Evolutionary conservation across 2,329 filamentous ascomycete genomes (phyloP), one percentile per base, ranked within the genome.

Genomic region (Aspergillus brasiliensis): DNA sequence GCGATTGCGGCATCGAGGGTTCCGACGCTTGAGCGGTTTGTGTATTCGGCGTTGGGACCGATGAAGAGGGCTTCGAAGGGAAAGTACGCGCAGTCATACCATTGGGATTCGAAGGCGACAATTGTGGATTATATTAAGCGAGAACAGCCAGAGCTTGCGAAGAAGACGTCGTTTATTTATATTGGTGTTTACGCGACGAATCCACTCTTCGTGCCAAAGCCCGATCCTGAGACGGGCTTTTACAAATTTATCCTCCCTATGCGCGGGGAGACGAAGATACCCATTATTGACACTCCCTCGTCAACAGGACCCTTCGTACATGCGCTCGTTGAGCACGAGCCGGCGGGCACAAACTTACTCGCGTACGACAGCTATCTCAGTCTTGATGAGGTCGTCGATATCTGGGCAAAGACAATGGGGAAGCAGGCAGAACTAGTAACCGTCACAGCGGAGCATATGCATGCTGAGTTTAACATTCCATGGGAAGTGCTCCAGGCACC

Each of bases 31-130:
- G 80, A 82, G 28, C 68, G 81, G 0, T 82, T 84, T 57, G 66
- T 85, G 3, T 82, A 78, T 8, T 85, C 83, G 5, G 83, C 81
- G 0, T 66, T 86, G 56, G 82, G 81, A 55, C 76, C 83, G 52
- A 83, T 82, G 2, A 72, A 68, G 6, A 79, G 77, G 52, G 80
- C 77, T 55, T 84, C 81, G 38, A 69, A 70, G 1, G 83, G 83
- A 0, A 77, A 73, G 48, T 79, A 80, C 59, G 74, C 70, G 17
- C 74, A 81, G 56, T 69, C 83, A 25, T 84, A 84, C 27, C 76
- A 80, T 53, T 76, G 70, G 65, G 82, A 85, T 62, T 67, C 78
- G 8, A 85, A 86, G 69, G 83, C 83, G 0, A 77, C 81, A 17
- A 69, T 83, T 10, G 81, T 79, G 0, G 61, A 74, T 3, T 83